Conservation (phyloP, 1,139 yeast genomes). For the Suhomyces kunorum region DNA sequence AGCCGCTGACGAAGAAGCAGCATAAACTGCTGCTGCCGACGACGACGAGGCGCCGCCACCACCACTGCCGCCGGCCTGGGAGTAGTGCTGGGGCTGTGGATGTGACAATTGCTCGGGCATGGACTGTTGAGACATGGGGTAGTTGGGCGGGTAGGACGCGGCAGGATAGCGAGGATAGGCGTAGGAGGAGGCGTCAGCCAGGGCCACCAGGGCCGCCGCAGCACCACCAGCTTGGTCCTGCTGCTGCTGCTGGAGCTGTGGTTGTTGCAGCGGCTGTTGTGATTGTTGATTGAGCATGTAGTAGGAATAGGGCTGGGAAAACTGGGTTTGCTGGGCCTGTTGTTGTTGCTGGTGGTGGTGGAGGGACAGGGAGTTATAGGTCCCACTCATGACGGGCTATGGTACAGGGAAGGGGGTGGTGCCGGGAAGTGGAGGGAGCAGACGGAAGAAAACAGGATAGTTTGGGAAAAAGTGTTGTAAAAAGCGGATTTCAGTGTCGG, state of each 20-base stretch:
- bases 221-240: no score
- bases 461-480: background rate
- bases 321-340: slow-evolving; percentile 16
- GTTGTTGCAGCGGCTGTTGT: slow-evolving; percentile 12
- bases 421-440: background rate
- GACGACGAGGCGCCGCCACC: slow-evolving; percentile 8
- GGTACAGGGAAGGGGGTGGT: slow-evolving; percentile 1
- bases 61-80: slow-evolving; percentile 9
- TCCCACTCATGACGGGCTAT: slow-evolving; percentile 16
- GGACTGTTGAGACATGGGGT: slow-evolving; percentile 19
- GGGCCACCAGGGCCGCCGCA: no score
- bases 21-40: slow-evolving; percentile 8
- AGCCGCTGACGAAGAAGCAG: slow-evolving; percentile 2
- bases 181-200: slow-evolving; percentile 12
- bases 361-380: slow-evolving; percentile 15
- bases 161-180: slow-evolving; percentile 15
- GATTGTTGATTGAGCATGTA: slow-evolving; percentile 25
- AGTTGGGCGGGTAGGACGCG: slow-evolving; percentile 16
- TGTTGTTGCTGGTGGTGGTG: slow-evolving; percentile 11
- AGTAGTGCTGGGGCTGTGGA: slow-evolving; percentile 18
- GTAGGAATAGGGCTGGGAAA: slow-evolving; percentile 25
- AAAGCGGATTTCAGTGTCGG: background rate
- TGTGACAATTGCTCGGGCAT: slow-evolving; percentile 15
- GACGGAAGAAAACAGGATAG: background rate
- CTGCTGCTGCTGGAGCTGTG: slow-evolving; percentile 11